These are phyloP conservation scores for Colletotrichum sp. DNA, from an alignment of 2,329 filamentous ascomycete species.

Conservation along the genomic window DNA sequence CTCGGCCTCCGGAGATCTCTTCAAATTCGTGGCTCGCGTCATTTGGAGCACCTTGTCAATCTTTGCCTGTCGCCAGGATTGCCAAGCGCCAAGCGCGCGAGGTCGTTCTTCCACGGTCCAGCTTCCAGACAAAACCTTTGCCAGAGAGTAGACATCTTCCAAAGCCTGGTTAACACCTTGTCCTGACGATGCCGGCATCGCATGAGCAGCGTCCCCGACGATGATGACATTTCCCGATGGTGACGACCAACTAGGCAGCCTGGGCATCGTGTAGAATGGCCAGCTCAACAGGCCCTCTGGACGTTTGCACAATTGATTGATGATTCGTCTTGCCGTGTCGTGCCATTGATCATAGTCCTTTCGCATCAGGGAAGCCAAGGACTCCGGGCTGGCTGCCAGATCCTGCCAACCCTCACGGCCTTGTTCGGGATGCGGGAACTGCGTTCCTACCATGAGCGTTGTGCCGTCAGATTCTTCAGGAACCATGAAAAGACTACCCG, in stretches of 20 bases:
- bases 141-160: not conserved
- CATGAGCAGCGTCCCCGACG: not conserved
- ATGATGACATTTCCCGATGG: not conserved
- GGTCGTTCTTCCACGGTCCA: not conserved
- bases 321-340: not conserved
- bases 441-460: not conserved
- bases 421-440: not conserved
- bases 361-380: not conserved
- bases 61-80: not conserved
- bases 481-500: not conserved
- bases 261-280: not conserved
- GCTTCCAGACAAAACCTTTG: not conserved
- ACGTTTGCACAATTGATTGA: not conserved
- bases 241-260: not conserved
- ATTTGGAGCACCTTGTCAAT: not conserved
- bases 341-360: not conserved
- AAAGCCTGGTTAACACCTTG: not conserved
- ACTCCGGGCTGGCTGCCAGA: not conserved
- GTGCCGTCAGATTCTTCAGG: not conserved
- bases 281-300: not conserved
- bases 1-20: not conserved
- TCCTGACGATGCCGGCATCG: not conserved
- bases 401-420: not conserved
- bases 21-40: not conserved
- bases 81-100: not conserved